phyloP scores from a whole-genome alignment of 2,329 filamentous ascomycete species.

The Claviceps paspali region DNA sequence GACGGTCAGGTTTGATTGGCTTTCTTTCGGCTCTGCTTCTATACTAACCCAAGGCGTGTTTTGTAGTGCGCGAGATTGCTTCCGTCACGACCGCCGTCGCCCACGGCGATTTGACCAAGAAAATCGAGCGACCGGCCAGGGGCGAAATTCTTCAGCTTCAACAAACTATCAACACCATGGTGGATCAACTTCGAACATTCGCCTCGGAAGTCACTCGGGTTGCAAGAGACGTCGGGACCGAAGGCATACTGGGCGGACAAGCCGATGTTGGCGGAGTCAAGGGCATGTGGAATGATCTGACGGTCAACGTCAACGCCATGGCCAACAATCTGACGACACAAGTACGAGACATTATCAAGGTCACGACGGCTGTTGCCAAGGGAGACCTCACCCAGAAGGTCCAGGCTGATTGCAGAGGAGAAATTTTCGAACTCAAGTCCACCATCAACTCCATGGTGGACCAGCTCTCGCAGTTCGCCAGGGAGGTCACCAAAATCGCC shows the following conservation, averaged over 20 bases:
- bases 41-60: conserved; percentile 2
- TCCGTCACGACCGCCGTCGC: conserved; percentile 73
- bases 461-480: conserved; percentile 89
- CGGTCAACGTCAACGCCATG: conserved; percentile 78
- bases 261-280: conserved; percentile 72
- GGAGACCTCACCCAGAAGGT: conserved; percentile 96
- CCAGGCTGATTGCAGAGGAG: conserved; percentile 79
- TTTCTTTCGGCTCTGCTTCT: too few relatives aligned
- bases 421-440: conserved; percentile 87
- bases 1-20: too few relatives aligned
- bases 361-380: conserved; percentile 56
- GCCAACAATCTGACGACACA: conserved; percentile 76
- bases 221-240: conserved; percentile 69
- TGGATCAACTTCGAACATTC: conserved; percentile 70
- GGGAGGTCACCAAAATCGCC: conserved; percentile 91
- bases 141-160: conserved; percentile 73
- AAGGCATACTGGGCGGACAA: conserved; percentile 69
- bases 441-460: conserved; percentile 99
- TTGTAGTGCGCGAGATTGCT: conserved; percentile 62
- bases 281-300: conserved; percentile 80
- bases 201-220: conserved; percentile 73
- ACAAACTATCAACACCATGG: conserved; percentile 82
- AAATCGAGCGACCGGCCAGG: conserved; percentile 66
- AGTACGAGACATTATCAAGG: conserved; percentile 86
- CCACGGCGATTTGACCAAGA: conserved; percentile 69